Percentiles rank a stretch among this genome's conserved stretches.
Evolutionary conservation across 768 basidiomycete genomes (phyloP).

Genomic region (Nevesoporus exiguus): DNA sequence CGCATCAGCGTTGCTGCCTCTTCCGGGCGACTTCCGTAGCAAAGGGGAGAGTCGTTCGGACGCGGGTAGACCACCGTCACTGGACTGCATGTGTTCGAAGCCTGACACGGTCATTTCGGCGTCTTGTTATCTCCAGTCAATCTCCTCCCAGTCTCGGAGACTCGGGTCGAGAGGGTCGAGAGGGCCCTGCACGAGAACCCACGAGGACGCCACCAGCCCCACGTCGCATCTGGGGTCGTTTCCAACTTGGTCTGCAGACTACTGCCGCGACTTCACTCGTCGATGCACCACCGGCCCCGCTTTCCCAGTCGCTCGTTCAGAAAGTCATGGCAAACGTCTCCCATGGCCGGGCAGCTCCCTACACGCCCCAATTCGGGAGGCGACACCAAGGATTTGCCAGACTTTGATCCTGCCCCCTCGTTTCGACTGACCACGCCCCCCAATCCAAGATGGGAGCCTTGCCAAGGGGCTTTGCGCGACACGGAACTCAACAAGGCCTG

Average conservation of each 20-base stretch:
- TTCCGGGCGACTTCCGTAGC: constrained; percentile 10
- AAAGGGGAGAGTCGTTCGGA: no score
- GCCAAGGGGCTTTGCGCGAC: constrained; percentile 33
- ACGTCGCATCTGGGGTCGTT: no score
- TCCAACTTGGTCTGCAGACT: no score
- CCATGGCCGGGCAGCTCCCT: constrained; percentile 2
- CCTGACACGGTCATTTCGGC: not conserved
- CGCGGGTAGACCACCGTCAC: not conserved
- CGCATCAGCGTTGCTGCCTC: not conserved
- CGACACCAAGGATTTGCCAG: constrained; percentile 9
- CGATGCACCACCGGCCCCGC: not conserved
- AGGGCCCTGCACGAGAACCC: not conserved
- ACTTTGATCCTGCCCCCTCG: constrained; percentile 12
- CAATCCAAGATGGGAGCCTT: constrained; percentile 42
- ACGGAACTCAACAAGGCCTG: constrained; percentile 24
- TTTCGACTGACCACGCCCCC: constrained; percentile 33
- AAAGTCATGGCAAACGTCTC: not conserved
- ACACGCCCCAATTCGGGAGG: not conserved
- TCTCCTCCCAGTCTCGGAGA: not conserved
- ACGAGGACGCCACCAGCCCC: not conserved
- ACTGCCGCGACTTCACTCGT: not conserved
- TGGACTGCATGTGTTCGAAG: not conserved
- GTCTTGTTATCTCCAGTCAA: constrained; percentile 11
- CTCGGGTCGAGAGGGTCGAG: not conserved
- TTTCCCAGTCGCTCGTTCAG: not conserved